phyloP scores from a whole-genome alignment of 1,284 basidiomycete species.

The Fomitopsis pinicola region DNA sequence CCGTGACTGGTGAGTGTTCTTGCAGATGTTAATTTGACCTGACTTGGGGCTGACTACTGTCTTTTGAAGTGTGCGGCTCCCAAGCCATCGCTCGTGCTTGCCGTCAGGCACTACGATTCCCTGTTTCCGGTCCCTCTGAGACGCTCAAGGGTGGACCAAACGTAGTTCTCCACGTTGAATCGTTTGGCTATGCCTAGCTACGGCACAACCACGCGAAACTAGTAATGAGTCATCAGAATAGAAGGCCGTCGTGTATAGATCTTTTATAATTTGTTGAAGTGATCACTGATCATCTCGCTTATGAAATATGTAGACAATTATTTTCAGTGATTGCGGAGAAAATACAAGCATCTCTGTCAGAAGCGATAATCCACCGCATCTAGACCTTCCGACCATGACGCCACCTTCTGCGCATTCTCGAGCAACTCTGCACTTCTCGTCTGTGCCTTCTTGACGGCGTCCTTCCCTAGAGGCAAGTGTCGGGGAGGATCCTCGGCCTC shows the following conservation, averaged over 20 bases:
- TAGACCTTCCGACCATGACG: conserved; percentile 8
- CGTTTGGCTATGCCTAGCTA: conserved; percentile 36
- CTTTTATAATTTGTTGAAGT: too few relatives aligned
- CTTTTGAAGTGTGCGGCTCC: conserved; percentile 43
- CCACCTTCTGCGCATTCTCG: conserved; percentile 3
- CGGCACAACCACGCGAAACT: too few relatives aligned
- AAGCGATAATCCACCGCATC: too few relatives aligned
- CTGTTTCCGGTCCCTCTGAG: conserved; percentile 29
- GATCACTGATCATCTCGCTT: too few relatives aligned
- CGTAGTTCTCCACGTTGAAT: conserved; percentile 43
- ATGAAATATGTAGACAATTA: too few relatives aligned
- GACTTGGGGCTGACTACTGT: not conserved
- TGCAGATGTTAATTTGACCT: not conserved
- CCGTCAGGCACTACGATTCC: conserved; percentile 34
- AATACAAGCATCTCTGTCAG: too few relatives aligned
- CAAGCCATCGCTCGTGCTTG: conserved; percentile 34
- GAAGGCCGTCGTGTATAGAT: too few relatives aligned
- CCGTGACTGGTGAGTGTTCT: conserved; percentile 34
- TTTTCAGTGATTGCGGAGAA: too few relatives aligned
- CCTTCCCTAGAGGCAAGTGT: conserved; percentile 7
- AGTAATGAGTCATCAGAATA: too few relatives aligned
- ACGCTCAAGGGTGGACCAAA: conserved; percentile 39
- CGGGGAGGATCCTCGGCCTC: conserved; percentile 5
- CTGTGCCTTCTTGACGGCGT: not conserved
- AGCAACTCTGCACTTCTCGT: not conserved